These are phyloP conservation scores for Penicillium italicum DNA, from an alignment of 2,329 filamentous ascomycete genomes.

Conservation along the genomic window DNA sequence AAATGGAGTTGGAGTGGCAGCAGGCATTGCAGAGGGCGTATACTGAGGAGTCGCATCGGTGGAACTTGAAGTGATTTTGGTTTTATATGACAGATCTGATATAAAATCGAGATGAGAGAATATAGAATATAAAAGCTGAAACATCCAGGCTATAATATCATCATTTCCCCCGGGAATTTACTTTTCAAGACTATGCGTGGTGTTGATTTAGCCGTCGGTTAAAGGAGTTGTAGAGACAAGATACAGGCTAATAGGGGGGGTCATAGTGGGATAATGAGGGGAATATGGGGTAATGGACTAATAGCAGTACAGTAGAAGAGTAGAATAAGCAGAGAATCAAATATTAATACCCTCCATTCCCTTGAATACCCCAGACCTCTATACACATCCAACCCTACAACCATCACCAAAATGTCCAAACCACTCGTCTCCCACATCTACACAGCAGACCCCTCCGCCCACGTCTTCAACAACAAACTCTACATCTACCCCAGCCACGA, in stretches of 20 bases:
- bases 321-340: background rate
- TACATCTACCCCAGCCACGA: constrained; percentile 83
- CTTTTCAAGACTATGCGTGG: background rate
- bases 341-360: background rate
- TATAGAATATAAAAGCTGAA: background rate
- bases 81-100: no score
- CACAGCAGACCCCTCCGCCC: constrained; percentile 76
- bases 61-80: constrained; percentile 3
- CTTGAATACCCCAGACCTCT: background rate
- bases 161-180: background rate
- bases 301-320: no score
- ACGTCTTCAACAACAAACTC: constrained; percentile 70
- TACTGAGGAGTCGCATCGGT: constrained; percentile 17
- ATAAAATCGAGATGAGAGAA: background rate
- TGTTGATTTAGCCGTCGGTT: constrained; percentile 7
- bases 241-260: background rate
- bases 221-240: background rate
- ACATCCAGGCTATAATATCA: background rate
- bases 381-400: background rate
- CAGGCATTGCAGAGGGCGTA: constrained; percentile 25
- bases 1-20: constrained; percentile 32
- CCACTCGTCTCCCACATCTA: constrained; percentile 72
- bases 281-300: background rate
- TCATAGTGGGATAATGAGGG: background rate
- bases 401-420: constrained; percentile 24